Evolutionary conservation across 768 basidiomycete genomes (phyloP), one percentile per base, ranked within the genome.

Genomic region (Pleurotus eryngii): DNA sequence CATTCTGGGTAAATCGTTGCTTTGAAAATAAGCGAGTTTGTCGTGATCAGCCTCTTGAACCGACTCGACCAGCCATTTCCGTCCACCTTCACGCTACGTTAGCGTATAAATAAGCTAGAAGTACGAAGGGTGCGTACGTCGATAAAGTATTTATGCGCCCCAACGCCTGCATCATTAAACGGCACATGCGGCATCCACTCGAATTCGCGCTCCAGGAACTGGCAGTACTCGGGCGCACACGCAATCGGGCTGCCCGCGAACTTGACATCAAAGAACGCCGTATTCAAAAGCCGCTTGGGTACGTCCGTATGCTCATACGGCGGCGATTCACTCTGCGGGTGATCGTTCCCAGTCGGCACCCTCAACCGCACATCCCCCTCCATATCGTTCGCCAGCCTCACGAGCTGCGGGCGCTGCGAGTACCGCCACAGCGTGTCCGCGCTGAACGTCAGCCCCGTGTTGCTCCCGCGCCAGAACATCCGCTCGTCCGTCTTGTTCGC

Each of bases 401-500:
- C 70, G 4, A 85, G 66, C 11, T 74, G 66, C 5, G 72, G 64
- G 2, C 85, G 70, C 54, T 86, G 85, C 20, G 74, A 64, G 40
- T 74, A 59, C 57, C 61, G 58, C 85, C 85, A 86, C 5, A 67
- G 65, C 18, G 75, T 70, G 0, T 56, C 42, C 3, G 67, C 62
- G 24, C 68, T 62, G 18, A 76, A 71, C 35, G 63, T 64, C 45
- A 81, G 83, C n/a, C 89, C 89, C 0, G 86, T 87, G 30, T 81
- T 88, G 38, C 78, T 82, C 0, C 89, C 89, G 48, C 88, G 74
- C 89, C 89, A 91, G 38, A 80, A 71, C 18, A 89, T 56, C n/a
- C 79, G 68, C 40, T 84, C 80, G 64, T 86, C 78, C 0, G 67
- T 56, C 69, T 87, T 90, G 43, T 78, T 69, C 22, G 83, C 79